These are phyloP conservation scores for Hemerocallis citrina DNA, from an alignment of 106 monocot genomes.

Conservation along the genomic window DNA sequence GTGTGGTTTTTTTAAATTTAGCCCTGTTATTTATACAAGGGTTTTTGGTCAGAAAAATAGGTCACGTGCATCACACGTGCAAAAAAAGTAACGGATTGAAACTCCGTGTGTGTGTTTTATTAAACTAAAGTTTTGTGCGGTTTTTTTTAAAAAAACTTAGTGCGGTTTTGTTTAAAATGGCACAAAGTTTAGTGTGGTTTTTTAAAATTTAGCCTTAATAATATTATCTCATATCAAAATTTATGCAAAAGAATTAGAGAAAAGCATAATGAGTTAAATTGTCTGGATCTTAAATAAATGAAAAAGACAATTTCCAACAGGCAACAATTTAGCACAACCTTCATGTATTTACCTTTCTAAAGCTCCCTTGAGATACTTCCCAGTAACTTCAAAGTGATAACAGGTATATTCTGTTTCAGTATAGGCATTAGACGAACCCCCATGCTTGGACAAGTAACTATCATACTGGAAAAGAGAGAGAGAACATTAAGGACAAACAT, in stretches of 20 bases:
- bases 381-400: conserved; percentile 94
- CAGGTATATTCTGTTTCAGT: conserved; percentile 93
- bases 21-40: no score
- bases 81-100: no score
- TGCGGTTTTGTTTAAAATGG: no score
- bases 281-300: neutral
- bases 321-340: neutral
- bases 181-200: no score
- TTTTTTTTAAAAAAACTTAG: no score
- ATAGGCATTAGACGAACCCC: conserved; percentile 94
- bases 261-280: neutral
- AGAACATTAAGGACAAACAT: conserved; percentile 3
- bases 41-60: no score
- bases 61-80: no score
- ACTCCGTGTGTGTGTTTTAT: no score
- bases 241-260: neutral
- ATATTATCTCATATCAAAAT: neutral
- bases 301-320: neutral
- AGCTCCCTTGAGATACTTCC: conserved; percentile 81
- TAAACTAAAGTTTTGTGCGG: no score
- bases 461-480: conserved; percentile 68
- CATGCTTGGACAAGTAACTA: conserved; percentile 91
- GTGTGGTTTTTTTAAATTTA: no score
- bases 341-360: conserved; percentile 55
- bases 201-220: no score